Percentiles rank a stretch among this genome's conserved stretches.
These are phyloP conservation scores for Aristolochia contorta DNA, from an alignment of 164 flowering plant species.

Conservation along the genomic window DNA sequence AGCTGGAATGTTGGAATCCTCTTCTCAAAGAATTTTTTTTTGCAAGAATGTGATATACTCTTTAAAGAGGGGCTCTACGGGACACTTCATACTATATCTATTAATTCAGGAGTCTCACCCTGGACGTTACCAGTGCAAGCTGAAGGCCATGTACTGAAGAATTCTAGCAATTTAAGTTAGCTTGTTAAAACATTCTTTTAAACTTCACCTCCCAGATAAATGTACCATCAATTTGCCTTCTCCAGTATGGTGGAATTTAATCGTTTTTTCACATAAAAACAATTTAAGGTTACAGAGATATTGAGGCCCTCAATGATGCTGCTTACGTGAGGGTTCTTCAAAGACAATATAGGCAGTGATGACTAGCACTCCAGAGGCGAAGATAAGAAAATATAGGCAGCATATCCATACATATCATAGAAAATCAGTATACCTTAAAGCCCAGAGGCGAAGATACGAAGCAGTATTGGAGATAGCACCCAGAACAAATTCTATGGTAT, in stretches of 20 bases:
- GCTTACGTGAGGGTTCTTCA: not conserved
- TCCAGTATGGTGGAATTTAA: not conserved
- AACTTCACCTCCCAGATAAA: too few species aligned
- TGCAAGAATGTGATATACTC: too few species aligned
- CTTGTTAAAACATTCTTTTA: too few species aligned
- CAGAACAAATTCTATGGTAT: conserved; percentile 96
- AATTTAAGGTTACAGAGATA: not conserved
- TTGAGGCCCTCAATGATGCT: not conserved
- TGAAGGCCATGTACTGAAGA: too few species aligned
- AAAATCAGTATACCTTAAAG: conserved; percentile 61
- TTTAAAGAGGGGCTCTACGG: too few species aligned
- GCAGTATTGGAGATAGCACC: conserved; percentile 99
- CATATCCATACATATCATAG: not conserved
- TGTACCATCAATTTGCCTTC: too few species aligned
- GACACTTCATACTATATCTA: too few species aligned
- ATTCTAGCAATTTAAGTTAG: too few species aligned
- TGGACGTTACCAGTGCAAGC: too few species aligned
- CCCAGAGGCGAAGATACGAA: conserved; percentile 97
- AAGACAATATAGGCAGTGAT: not conserved
- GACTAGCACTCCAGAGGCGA: not conserved
- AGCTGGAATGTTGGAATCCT: not conserved
- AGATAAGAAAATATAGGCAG: not conserved
- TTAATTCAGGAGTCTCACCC: too few species aligned
- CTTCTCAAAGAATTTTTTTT: too few species aligned
- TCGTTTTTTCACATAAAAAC: not conserved